A percentile compares a stretch with the other conserved stretches of the same genome.
Evolutionary conservation across 2,329 filamentous ascomycete species (phyloP).

Genomic region (Basipetospora chlamydospora): DNA sequence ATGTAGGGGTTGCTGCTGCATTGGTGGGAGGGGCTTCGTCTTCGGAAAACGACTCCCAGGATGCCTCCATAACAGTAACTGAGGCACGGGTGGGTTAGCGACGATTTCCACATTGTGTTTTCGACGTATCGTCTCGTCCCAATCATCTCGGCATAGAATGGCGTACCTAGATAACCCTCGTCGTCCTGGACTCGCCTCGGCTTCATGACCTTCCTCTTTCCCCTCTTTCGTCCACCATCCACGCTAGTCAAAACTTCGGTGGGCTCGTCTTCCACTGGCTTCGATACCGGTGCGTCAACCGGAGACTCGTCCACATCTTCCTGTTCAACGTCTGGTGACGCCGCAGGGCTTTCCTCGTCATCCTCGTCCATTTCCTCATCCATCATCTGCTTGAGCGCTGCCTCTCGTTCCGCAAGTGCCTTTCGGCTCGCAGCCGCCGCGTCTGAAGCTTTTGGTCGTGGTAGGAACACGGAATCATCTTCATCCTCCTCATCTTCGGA

Average conservation of each 20-base stretch:
- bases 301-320: too few species aligned
- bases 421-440: constrained; percentile 14
- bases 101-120: too few species aligned
- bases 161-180: constrained; percentile 74
- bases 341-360: too few species aligned
- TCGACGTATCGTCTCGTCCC: too few species aligned
- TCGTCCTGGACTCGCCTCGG: constrained; percentile 80
- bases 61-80: constrained; percentile 76
- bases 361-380: constrained; percentile 44
- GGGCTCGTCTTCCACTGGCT: too few species aligned
- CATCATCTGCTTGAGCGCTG: constrained; percentile 26
- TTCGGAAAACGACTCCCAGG: constrained; percentile 89
- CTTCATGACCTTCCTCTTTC: constrained; percentile 67
- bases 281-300: not conserved
- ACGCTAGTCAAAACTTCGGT: constrained; percentile 38
- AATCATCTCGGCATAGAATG: too few species aligned
- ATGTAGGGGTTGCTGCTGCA: constrained; percentile 33
- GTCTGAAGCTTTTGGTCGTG: constrained; percentile 13
- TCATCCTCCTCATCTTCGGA: constrained; percentile 12
- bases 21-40: constrained; percentile 51
- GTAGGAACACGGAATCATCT: constrained; percentile 7
- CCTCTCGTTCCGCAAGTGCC: constrained; percentile 22
- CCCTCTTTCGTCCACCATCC: constrained; percentile 52
- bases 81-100: too few species aligned
- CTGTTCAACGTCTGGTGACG: too few species aligned